These are phyloP conservation scores for Rhodotorula graminis DNA, from an alignment of 768 basidiomycete genomes.

Conservation along the genomic window DNA sequence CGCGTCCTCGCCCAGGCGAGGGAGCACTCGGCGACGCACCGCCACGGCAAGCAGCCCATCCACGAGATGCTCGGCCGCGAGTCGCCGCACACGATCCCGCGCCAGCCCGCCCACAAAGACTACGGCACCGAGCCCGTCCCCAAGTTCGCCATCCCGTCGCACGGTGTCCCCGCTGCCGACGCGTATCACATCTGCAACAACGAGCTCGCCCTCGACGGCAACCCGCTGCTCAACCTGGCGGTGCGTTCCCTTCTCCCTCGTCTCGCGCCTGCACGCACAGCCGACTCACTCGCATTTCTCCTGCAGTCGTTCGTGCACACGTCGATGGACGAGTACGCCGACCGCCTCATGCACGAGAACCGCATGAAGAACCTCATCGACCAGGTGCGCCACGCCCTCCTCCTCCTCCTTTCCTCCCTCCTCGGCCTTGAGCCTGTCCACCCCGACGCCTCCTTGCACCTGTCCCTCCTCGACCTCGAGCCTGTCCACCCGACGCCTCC, in stretches of 20 bases:
- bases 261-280: too few species aligned
- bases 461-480: too few species aligned
- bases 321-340: constrained; percentile 41
- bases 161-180: constrained; percentile 52
- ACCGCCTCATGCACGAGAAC: constrained; percentile 46
- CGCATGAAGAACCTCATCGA: constrained; percentile 61
- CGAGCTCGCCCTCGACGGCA: constrained; percentile 46
- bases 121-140: constrained; percentile 56
- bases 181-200: constrained; percentile 53
- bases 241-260: too few species aligned
- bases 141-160: constrained; percentile 60
- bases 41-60: background rate
- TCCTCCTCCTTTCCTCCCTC: background rate
- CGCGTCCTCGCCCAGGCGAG: constrained; percentile 59
- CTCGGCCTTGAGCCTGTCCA: too few species aligned
- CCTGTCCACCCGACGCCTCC: too few species aligned
- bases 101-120: constrained; percentile 47
- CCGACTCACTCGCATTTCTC: too few species aligned
- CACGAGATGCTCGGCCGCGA: constrained; percentile 14
- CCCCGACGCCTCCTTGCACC: too few species aligned
- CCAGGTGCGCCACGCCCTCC: background rate
- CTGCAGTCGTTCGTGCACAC: constrained; percentile 61
- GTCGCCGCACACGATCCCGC: background rate
- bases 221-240: constrained; percentile 56
- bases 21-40: constrained; percentile 43